These are phyloP conservation scores for Wilhelminamyces savonicus DNA, from an alignment of 805 yeast genomes.

Conservation along the genomic window DNA sequence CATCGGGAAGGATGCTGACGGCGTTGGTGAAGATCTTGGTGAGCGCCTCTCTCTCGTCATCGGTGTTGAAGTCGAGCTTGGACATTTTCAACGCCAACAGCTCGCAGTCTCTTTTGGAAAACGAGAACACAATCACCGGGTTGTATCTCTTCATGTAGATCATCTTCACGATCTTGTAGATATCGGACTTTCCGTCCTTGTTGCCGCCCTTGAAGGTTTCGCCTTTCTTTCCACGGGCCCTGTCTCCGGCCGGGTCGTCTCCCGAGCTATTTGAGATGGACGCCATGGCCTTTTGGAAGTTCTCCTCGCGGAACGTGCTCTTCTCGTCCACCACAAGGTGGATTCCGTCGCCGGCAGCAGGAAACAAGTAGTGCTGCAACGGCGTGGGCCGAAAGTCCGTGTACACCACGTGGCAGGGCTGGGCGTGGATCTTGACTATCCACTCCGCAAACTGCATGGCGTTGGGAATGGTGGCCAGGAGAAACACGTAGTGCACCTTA, in stretches of 20 bases:
- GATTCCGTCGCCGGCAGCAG: constrained; percentile 98
- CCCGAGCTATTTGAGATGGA: constrained; percentile 77
- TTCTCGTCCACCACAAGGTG: constrained; percentile 97
- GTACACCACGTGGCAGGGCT: constrained; percentile 97
- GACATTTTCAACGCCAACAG: constrained; percentile 91
- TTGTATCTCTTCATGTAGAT: constrained; percentile 94
- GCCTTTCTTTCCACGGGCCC: constrained; percentile 65
- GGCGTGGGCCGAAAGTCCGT: constrained; percentile 99
- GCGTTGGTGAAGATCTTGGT: constrained; percentile 90
- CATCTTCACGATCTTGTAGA: constrained; percentile 95
- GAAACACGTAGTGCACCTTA: constrained; percentile 86
- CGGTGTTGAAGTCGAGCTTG: constrained; percentile 87
- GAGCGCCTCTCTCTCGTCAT: constrained; percentile 88
- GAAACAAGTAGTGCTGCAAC: constrained; percentile 92
- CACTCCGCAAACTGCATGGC: constrained; percentile 99
- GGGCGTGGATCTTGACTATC: constrained; percentile 91
- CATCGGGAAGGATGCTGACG: constrained; percentile 77
- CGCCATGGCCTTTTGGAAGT: constrained; percentile 98
- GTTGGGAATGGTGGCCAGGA: constrained; percentile 96
- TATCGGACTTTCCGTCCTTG: constrained; percentile 73
- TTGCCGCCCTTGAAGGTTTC: constrained; percentile 85
- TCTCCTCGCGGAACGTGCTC: constrained; percentile 92
- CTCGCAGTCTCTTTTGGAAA: constrained; percentile 95
- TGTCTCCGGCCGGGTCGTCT: constrained; percentile 69
- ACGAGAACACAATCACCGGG: constrained; percentile 98